Evolutionary conservation across 2,329 filamentous ascomycete species (phyloP).

Genomic region (Chrysoporthe cubensis): DNA sequence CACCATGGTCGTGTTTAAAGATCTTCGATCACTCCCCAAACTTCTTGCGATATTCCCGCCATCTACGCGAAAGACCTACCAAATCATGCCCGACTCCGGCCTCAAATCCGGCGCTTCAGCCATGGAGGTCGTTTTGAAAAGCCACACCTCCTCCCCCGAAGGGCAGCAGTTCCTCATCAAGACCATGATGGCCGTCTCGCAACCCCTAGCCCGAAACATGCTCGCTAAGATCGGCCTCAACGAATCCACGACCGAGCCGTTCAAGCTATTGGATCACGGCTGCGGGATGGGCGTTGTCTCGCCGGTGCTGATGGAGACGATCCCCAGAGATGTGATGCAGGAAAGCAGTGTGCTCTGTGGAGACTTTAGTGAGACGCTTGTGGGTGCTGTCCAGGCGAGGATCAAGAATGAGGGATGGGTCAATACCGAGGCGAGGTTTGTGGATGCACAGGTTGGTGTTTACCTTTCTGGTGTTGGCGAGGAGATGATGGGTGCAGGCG

Average conservation of each 20-base stretch:
- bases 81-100: not conserved
- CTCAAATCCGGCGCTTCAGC: constrained; percentile 1
- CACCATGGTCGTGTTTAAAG: not conserved
- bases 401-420: constrained; percentile 49
- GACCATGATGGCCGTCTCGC: constrained; percentile 30
- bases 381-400: constrained; percentile 46
- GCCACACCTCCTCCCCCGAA: constrained; percentile 6
- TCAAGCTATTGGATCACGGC: constrained; percentile 54
- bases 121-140: constrained; percentile 23
- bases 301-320: constrained; percentile 45
- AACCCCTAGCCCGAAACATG: constrained; percentile 32
- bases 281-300: constrained; percentile 57
- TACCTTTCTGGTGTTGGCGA: not conserved
- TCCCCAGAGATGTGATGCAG: constrained; percentile 44
- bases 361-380: constrained; percentile 49
- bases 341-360: constrained; percentile 53
- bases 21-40: not conserved
- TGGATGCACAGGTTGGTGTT: constrained; percentile 51
- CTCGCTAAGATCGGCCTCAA: constrained; percentile 40
- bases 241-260: constrained; percentile 34
- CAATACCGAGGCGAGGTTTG: constrained; percentile 45
- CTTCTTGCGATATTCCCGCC: not conserved
- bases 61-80: not conserved
- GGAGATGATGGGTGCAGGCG: not conserved
- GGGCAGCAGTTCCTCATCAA: constrained; percentile 25